Base-by-base conservation (phyloP, 2,329 filamentous ascomycete species). In the Sphaerulina populicola region DNA sequence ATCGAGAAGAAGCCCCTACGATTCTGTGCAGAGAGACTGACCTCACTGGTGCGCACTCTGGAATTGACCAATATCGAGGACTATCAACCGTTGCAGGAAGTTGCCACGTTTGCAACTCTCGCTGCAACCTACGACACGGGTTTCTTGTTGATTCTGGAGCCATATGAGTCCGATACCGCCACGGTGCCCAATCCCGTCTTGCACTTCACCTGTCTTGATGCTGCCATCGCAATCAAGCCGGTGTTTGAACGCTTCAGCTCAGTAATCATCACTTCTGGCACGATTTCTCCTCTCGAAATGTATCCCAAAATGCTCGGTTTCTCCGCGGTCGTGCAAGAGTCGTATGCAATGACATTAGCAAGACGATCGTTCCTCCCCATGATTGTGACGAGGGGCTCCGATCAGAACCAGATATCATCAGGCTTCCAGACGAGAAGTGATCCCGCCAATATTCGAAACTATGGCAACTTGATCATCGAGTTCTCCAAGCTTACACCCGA, bases 281-380 rank as follows among this genome's bases (percentile, higher is more conserved):
- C 93, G 1, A 88, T 98, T 55, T 97, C 93, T 1, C 93, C 93
- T 0, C 72, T 98, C 3, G 94, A 98, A 67, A 98, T 98, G 86
- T 98, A 98, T 64, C 94, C 93, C 0, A 96, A 95, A 65, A 98
- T 98, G 90, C 82, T 98, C 23, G 86, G 88, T 47, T 98, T 98
- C 71, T 78, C 78, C 8, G 88, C 90, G 1, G 89, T 97, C 0
- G 85, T 97, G 2, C 90, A 97, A 66, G 90, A 98, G 68, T 98
- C 94, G 0, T 98, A 98, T 71, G 83, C 82, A 57, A 98, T 98
- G 89, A 97, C 93, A 0, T 78, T 98, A 5, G 91, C 91, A 1
- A 80, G 94, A 39, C 80, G 86, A 51, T 95, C 93, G n/a, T 98
- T 98, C 72, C 73, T 98, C 56, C 93, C 93, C 1, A 94, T 98